These are phyloP conservation scores for Rhizopogon roseolus DNA, from an alignment of 768 basidiomycete genomes.

Conservation along the genomic window DNA sequence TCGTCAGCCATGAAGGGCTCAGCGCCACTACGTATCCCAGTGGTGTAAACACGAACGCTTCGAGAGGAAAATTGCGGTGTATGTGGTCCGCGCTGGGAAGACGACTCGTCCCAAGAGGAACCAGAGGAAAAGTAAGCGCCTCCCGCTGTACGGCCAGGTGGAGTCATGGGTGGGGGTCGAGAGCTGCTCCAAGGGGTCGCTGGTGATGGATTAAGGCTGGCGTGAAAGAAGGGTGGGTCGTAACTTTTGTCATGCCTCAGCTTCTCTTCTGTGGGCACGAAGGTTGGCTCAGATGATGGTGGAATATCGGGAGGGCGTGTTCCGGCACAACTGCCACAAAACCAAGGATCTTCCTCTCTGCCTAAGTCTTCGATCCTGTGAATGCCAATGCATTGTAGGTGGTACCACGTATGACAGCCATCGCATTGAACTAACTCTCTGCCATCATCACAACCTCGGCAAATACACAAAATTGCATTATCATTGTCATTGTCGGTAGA, in stretches of 20 bases:
- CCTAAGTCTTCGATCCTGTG: constrained; percentile 58
- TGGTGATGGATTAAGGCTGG: constrained; percentile 50
- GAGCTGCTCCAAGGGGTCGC: constrained; percentile 41
- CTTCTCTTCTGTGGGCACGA: constrained; percentile 61
- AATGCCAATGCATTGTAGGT: constrained; percentile 77
- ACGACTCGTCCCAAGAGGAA: constrained; percentile 41
- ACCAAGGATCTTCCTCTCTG: constrained; percentile 78
- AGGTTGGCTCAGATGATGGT: constrained; percentile 51
- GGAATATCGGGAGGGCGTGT: constrained; percentile 34
- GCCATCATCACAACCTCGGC: constrained; percentile 63
- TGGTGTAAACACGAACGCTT: constrained; percentile 34
- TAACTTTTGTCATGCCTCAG: constrained; percentile 32
- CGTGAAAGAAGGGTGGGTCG: constrained; percentile 59
- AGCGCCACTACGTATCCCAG: constrained; percentile 30
- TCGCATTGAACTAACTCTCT: constrained; percentile 82
- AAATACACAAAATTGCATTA: constrained; percentile 58
- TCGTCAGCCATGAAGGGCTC: constrained; percentile 39
- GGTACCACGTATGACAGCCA: constrained; percentile 76
- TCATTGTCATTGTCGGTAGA: constrained; percentile 36
- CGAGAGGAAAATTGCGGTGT: constrained; percentile 45
- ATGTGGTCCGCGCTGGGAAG: constrained; percentile 48
- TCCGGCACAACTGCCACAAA: constrained; percentile 50
- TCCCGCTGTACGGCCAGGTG: constrained; percentile 30
- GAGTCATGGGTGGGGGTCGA: constrained; percentile 41
- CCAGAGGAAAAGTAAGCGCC: constrained; percentile 27